Evolutionary conservation across 106 monocot genomes (phyloP), one percentile per base, ranked within the genome.

Genomic region (Cymbidium sinense): DNA sequence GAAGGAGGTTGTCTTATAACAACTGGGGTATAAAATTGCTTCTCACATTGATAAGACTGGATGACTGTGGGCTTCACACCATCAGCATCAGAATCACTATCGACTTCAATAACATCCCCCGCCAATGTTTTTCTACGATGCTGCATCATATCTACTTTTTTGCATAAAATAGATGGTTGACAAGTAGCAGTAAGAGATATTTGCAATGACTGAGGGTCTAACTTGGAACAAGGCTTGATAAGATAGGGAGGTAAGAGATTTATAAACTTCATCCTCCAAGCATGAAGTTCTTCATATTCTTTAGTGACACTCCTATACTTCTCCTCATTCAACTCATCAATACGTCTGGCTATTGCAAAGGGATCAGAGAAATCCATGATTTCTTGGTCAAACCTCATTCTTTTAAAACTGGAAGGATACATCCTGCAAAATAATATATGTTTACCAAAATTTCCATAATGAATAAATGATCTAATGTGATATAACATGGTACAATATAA

Each of bases 11-110:
- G 74, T 47, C 74, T 74, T 43, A 74, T 4, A 74, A 19, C 44
- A 47, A 74, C 44, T 37, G 43, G 34, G 27, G 74, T 27, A 74
- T 44, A 44, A 17, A 74, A 44, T 2, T 43, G 74, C 44, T n/a
- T 74, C 44, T 74, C 74, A 47, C 15, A 27, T 74, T 74, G 41
- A 74, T 43, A 27, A 27, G 27, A 74, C 41, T 74, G 43, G 21
- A 12, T 28, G 10, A 44, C 44, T 27, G 44, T 44, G 3, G 74
- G 44, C 44, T 20, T 74, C 27, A 35, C n/a, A 74, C 43, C 43
- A 44, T 74, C 44, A 28, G 25, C 74, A 74, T 74, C 74, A 74
- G 74, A 74, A 74, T 74, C 74, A 44, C 74, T 44, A 74, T 74
- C 74, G 28, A 74, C 21, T 13, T 74, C 44, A 15, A 74, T 74